Evolutionary conservation across 495 filamentous ascomycete species (phyloP).

Genomic region (Penicillium egyptiacum): DNA sequence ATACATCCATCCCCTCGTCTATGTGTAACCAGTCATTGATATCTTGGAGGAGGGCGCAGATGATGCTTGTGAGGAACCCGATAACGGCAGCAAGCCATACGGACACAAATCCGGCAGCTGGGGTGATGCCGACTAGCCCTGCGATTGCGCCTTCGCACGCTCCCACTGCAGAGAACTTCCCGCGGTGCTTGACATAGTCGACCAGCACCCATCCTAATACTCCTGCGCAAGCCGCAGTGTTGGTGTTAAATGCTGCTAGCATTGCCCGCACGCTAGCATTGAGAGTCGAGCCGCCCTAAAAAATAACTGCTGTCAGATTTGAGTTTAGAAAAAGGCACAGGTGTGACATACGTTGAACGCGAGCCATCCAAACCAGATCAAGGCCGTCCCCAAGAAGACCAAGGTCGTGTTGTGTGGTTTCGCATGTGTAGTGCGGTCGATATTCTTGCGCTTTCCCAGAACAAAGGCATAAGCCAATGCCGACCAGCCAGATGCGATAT

Average conservation of each 20-base stretch:
- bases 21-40: slow-evolving; percentile 58
- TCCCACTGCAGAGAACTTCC: slow-evolving; percentile 59
- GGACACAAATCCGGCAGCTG: slow-evolving; percentile 60
- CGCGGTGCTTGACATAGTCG: slow-evolving; percentile 55
- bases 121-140: slow-evolving; percentile 64
- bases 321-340: neutral
- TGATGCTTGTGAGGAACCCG: slow-evolving; percentile 56
- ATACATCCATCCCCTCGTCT: slow-evolving; percentile 64
- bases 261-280: slow-evolving; percentile 58
- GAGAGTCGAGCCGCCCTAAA: slow-evolving; percentile 55
- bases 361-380: slow-evolving; percentile 63
- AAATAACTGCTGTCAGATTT: slow-evolving; percentile 7
- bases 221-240: slow-evolving; percentile 57
- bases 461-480: slow-evolving; percentile 58
- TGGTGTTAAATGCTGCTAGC: slow-evolving; percentile 61
- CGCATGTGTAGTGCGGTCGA: slow-evolving; percentile 41
- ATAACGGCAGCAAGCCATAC: slow-evolving; percentile 58
- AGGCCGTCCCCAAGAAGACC: slow-evolving; percentile 57
- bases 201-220: slow-evolving; percentile 60
- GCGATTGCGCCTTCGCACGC: slow-evolving; percentile 63
- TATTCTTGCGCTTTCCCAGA: slow-evolving; percentile 52
- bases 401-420: slow-evolving; percentile 57
- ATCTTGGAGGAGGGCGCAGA: slow-evolving; percentile 51
- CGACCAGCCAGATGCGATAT: slow-evolving; percentile 55
- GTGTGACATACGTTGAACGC: slow-evolving; percentile 53